Evolutionary conservation across 1,139 yeast genomes (phyloP), one percentile per base, ranked within the genome.

Genomic region (Pichia sp.): DNA sequence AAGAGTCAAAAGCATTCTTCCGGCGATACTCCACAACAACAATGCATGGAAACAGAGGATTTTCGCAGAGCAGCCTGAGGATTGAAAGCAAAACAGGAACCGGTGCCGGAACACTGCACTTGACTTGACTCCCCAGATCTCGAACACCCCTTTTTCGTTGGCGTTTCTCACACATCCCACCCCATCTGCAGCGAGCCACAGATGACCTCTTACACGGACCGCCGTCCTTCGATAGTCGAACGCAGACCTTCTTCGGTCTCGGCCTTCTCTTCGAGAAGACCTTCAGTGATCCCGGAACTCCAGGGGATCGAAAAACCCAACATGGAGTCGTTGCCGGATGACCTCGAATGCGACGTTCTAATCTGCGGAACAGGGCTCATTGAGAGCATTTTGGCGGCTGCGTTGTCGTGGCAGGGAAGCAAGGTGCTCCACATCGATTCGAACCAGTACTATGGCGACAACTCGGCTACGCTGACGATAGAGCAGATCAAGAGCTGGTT

Each of bases 341-440:
- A 81, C 56, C 34, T 56, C 5, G 54, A 56, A 15, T 89, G 90
- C 64, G 99, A 93, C 67, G 96, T 93, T 30, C 77, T 93, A 48
- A 86, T 93, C 55, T 79, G 87, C 62, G 99, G 99, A 40, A 93
- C 99, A 0, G 98, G 98, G 1, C 76, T 95, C 49, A 85, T 84
- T 4, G 97, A 95, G 70, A 82, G 90, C 63, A 84, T 95, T 13
- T 73, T 92, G 54, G 97, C 98, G 0, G 96, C 98, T 4, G 93
- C 98, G 0, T 76, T 93, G 54, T 87, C 97, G 15, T 93, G 99
- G 98, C 97, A 90, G 65, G 98, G 98, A 13, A 85, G 93, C 16
- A 84, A 79, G 60, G 97, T 93, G 16, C 75, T 93, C 54, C 99
- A 93, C 69, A 82, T 93, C 49, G 99, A 93, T 69, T 76, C 82